Percentiles rank a stretch among this genome's conserved stretches.
These are phyloP conservation scores for Ogataea thermomethanolica DNA, from an alignment of 805 yeast genomes.

Conservation along the genomic window DNA sequence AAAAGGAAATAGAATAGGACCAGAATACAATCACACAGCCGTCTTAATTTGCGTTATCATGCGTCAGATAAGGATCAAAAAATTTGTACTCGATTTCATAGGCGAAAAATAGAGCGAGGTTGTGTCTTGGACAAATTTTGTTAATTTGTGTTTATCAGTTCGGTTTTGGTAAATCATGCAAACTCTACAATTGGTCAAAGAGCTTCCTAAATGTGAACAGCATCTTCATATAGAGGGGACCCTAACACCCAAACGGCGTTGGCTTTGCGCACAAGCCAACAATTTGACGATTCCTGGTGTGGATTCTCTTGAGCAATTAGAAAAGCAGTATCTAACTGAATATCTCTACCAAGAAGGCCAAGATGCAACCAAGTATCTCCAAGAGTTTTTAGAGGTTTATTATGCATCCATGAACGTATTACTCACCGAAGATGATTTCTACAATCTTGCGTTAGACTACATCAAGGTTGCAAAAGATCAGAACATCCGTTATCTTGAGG, in stretches of 20 bases:
- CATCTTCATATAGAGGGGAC: slow-evolving; percentile 46
- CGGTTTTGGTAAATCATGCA: background rate
- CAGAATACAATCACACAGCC: background rate
- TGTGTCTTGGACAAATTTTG: background rate
- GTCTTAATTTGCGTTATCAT: background rate
- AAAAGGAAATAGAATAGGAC: too few species aligned
- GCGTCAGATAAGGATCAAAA: background rate
- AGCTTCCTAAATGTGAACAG: slow-evolving; percentile 47
- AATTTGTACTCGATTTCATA: background rate
- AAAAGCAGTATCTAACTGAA: slow-evolving; percentile 34
- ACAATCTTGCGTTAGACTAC: slow-evolving; percentile 43
- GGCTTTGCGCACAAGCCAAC: slow-evolving; percentile 34
- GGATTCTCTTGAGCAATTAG: slow-evolving; percentile 34
- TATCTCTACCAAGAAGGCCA: slow-evolving; percentile 32
- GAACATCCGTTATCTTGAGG: slow-evolving; percentile 43
- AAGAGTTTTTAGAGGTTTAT: slow-evolving; percentile 44
- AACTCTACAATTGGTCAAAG: slow-evolving; percentile 28
- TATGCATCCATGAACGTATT: slow-evolving; percentile 46
- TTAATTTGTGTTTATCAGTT: background rate
- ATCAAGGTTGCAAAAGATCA: slow-evolving; percentile 37
- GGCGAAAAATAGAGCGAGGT: background rate
- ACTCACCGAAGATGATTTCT: slow-evolving; percentile 40
- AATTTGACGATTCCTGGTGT: slow-evolving; percentile 27
- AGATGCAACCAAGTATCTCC: slow-evolving; percentile 38
- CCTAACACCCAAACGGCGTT: slow-evolving; percentile 38